Base-by-base conservation (phyloP, 139 green algal species). In the Yamagishiella unicocca region DNA sequence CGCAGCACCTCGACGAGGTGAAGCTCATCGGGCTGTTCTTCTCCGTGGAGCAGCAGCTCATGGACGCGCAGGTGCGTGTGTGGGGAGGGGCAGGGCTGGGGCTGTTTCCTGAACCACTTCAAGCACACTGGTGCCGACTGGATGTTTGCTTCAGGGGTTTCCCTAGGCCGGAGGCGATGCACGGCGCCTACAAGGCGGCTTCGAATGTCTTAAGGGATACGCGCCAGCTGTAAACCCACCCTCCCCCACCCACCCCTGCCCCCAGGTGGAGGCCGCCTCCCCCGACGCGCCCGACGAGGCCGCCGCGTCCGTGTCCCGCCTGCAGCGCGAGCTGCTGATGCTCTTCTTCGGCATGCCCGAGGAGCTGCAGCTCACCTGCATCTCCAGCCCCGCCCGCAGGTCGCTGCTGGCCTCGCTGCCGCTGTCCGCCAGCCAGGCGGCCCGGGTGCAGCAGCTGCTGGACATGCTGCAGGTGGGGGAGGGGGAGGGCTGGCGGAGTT, bases 1-100 rank as follows among this genome's bases (percentile, higher is more conserved):
- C 55, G 22, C 87, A 82, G 72, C 87, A 89, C 75, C 45, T 90
- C 24, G 87, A 90, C 40, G 87, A 90, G 71, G 87, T 90, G 43
- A 84, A 90, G 87, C 71, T 88, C 8, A 80, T 90, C 72, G 87
- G 81, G 1, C 14, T 88, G 53, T 88, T 85, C 87, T 90, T 90
- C 42, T 55, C 50, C 2, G 21, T 55, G n/a, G 87, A 90, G 71
- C 66, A 82, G 80, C 72, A 88, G 72, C 87, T 90, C 42, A 62
- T 70, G 72, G 77, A 86, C 19, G 86, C 86, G 24, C 61, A 75
- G 67, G 66, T 75, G 75, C 4, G 73, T 2, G n/a, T n/a, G n/a
- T 4, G n/a, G 31, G 9, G 21, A 14, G 17, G 74, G 74, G 31
- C 1, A 7, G n/a, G 42, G 40, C 10, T 25, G 35, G 3, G 22